phyloP scores from a whole-genome alignment of 192 early-diverging fungal species.

The Haplosporangium gracile region DNA sequence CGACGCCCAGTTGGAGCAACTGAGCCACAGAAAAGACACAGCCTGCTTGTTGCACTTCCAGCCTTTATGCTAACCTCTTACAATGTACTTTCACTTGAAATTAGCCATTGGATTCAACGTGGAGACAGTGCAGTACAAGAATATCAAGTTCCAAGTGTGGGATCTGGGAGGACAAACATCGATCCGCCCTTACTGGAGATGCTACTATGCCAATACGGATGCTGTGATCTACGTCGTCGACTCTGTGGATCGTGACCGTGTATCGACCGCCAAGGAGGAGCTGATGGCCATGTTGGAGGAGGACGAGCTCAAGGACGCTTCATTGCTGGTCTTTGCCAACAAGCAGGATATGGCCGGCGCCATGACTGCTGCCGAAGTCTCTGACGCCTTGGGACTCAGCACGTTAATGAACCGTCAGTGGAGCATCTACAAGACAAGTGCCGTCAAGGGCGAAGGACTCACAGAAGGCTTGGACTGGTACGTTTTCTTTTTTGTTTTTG shows the following conservation, averaged over 20 bases:
- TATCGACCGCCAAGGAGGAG: conserved; percentile 90
- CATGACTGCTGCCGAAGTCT: conserved; percentile 90
- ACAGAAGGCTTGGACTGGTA: conserved; percentile 95
- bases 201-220: conserved; percentile 99
- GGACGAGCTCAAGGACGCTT: conserved; percentile 91
- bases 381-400: conserved; percentile 86
- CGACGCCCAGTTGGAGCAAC: not conserved
- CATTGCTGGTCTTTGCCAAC: conserved; percentile 96
- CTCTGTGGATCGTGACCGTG: conserved; percentile 90
- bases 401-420: conserved; percentile 91
- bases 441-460: conserved; percentile 94
- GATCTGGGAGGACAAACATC: conserved; percentile 93
- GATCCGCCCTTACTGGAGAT: conserved; percentile 97
- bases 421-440: conserved; percentile 95
- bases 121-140: conserved; percentile 96
- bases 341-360: conserved; percentile 98
- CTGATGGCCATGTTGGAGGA: conserved; percentile 94
- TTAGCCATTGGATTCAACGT: conserved; percentile 87
- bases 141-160: conserved; percentile 99
- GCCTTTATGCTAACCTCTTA: too few species aligned
- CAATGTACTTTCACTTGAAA: not conserved
- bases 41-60: not conserved
- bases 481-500: conserved; percentile 24
- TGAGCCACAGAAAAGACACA: not conserved
- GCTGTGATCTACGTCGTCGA: conserved; percentile 99